A percentile compares a stretch with the other conserved stretches of the same genome.
These are phyloP conservation scores for Tubosaeta brunneosetosa DNA, from an alignment of 768 basidiomycete genomes.

Conservation along the genomic window DNA sequence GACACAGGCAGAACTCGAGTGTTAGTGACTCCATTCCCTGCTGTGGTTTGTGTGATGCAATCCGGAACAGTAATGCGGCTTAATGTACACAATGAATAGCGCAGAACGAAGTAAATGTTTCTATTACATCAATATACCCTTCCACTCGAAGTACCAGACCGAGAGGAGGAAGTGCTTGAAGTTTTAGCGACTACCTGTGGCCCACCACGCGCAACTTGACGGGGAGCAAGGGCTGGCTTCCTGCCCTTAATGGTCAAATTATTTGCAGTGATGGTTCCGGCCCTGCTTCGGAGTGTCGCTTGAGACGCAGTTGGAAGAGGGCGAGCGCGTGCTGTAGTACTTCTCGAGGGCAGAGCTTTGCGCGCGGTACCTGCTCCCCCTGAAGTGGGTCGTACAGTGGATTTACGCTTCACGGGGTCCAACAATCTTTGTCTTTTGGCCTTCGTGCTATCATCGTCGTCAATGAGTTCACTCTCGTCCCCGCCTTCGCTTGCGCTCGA, in stretches of 20 bases:
- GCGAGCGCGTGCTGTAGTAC: slow-evolving; percentile 7
- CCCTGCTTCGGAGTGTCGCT: slow-evolving; percentile 6
- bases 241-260: slow-evolving; percentile 13
- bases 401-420: slow-evolving; percentile 22
- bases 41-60: slow-evolving; percentile 2
- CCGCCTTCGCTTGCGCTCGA: slow-evolving; percentile 24
- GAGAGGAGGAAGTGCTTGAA: slow-evolving; percentile 24
- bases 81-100: slow-evolving; percentile 24
- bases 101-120: not conserved
- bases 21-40: not conserved
- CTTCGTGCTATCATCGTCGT: slow-evolving; percentile 6
- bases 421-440: slow-evolving; percentile 27
- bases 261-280: slow-evolving; percentile 7
- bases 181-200: slow-evolving; percentile 17
- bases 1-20: not conserved
- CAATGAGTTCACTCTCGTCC: slow-evolving; percentile 9
- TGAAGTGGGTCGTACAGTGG: slow-evolving; percentile 22
- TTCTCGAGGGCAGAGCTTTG: slow-evolving; percentile 14
- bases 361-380: slow-evolving; percentile 12
- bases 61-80: slow-evolving; percentile 4
- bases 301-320: slow-evolving; percentile 8
- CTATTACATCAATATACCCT: slow-evolving; percentile 11
- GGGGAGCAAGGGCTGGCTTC: slow-evolving; percentile 4
- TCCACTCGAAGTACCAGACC: slow-evolving; percentile 21
- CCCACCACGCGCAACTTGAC: slow-evolving; percentile 9